Percentiles rank a stretch among this genome's conserved stretches.
Evolutionary conservation across 106 monocot species (phyloP).

Genomic region (Platanthera guangdongensis): DNA sequence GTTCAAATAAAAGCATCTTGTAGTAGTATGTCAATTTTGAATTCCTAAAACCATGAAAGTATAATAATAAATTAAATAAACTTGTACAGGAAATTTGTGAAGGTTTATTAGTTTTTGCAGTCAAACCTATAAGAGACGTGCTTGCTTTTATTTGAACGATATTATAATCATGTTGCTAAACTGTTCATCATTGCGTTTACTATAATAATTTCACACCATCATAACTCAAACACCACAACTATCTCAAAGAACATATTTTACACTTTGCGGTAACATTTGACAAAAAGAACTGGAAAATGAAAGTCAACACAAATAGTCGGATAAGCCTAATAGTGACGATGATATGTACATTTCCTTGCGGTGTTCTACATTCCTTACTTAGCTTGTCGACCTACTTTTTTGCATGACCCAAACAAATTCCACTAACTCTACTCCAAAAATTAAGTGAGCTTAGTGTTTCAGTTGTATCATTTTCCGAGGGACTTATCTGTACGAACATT

Average conservation of each 20-base stretch:
- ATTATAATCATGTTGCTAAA: too few species aligned
- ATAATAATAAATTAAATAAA: not conserved
- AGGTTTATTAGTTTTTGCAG: not conserved
- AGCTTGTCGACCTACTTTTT: constrained; percentile 85
- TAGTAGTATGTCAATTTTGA: constrained; percentile 81
- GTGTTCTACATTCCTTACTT: constrained; percentile 51
- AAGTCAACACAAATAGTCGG: too few species aligned
- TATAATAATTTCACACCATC: too few species aligned
- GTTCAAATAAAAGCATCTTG: constrained; percentile 88
- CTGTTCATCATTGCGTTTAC: too few species aligned
- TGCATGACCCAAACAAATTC: constrained; percentile 69
- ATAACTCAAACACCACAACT: too few species aligned
- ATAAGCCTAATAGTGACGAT: not conserved
- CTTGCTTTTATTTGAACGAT: too few species aligned
- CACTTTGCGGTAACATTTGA: too few species aligned
- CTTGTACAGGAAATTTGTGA: not conserved
- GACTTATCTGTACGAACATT: constrained; percentile 94
- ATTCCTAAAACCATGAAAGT: constrained; percentile 35
- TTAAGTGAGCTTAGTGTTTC: constrained; percentile 86
- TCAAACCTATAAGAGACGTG: constrained; percentile 2
- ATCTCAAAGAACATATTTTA: too few species aligned
- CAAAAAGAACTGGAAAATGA: too few species aligned
- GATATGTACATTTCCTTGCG: constrained; percentile 69
- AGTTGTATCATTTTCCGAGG: constrained; percentile 61
- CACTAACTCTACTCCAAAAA: constrained; percentile 77